These are phyloP conservation scores for Galerina marginata DNA, from an alignment of 768 basidiomycete genomes.

Conservation along the genomic window DNA sequence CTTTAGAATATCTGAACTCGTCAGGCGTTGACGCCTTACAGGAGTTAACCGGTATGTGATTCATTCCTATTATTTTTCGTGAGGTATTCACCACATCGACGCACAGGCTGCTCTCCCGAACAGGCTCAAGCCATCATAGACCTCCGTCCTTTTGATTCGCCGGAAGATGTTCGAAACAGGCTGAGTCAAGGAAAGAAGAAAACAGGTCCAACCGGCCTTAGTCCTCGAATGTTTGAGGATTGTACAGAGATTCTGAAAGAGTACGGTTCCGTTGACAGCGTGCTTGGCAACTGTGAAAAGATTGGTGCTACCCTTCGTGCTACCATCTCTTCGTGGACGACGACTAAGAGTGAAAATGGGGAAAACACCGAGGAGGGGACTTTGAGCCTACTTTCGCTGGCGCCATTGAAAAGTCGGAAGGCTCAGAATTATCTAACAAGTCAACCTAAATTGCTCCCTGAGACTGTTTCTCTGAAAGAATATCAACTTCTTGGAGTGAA, in stretches of 20 bases:
- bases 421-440: constrained; percentile 69
- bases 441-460: constrained; percentile 74
- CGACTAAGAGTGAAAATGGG: constrained; percentile 39
- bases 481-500: constrained; percentile 98
- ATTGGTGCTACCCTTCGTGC: constrained; percentile 78
- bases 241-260: constrained; percentile 84
- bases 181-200: constrained; percentile 90
- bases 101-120: constrained; percentile 73
- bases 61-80: neutral
- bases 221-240: constrained; percentile 89
- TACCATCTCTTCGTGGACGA: constrained; percentile 82
- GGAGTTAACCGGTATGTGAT: constrained; percentile 70
- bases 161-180: constrained; percentile 76
- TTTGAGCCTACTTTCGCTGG: constrained; percentile 57
- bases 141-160: constrained; percentile 79
- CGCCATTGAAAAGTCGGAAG: constrained; percentile 43
- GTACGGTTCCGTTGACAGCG: constrained; percentile 86
- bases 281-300: constrained; percentile 86
- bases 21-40: constrained; percentile 67
- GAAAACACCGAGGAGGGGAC: constrained; percentile 63
- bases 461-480: constrained; percentile 84
- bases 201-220: constrained; percentile 75
- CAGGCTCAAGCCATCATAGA: constrained; percentile 83
- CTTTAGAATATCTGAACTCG: constrained; percentile 73
- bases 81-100: constrained; percentile 7